Evolutionary conservation across 1,139 yeast species (phyloP).

Genomic region (Taiozyma sp.): DNA sequence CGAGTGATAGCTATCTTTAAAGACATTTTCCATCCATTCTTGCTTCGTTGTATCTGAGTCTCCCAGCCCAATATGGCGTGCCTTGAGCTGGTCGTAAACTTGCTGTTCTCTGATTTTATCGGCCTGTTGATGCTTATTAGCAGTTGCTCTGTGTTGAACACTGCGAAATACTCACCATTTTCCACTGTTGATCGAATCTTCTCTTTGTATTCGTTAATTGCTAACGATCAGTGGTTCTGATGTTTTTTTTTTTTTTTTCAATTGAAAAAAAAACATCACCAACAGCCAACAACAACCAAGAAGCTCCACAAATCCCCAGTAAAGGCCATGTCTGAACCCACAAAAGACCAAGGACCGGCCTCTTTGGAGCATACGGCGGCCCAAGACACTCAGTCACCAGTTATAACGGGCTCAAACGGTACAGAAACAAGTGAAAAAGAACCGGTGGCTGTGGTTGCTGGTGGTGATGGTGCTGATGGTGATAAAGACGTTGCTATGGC

Average conservation of each 20-base stretch:
- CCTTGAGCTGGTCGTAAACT: constrained; percentile 54
- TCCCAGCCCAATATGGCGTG: constrained; percentile 69
- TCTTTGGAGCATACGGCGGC: background rate
- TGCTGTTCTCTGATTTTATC: constrained; percentile 67
- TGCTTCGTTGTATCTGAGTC: constrained; percentile 59
- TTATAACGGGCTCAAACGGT: background rate
- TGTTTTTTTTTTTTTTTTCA: background rate
- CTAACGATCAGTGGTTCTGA: background rate
- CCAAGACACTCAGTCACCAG: background rate
- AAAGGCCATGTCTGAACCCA: background rate
- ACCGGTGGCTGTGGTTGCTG: background rate
- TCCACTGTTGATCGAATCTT: background rate
- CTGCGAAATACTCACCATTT: background rate
- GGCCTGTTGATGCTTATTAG: constrained; percentile 34
- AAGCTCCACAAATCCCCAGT: background rate
- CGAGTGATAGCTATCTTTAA: constrained; percentile 71
- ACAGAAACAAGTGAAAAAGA: background rate
- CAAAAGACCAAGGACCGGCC: background rate
- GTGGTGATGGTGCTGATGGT: no score
- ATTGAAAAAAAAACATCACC: background rate
- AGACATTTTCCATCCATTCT: constrained; percentile 58
- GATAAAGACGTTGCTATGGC: background rate
- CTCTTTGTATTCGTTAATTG: background rate
- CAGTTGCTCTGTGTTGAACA: background rate
- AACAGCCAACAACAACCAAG: background rate